Evolutionary conservation across 257 asterid genomes (phyloP).

Genomic region (Solanum habrochaites): DNA sequence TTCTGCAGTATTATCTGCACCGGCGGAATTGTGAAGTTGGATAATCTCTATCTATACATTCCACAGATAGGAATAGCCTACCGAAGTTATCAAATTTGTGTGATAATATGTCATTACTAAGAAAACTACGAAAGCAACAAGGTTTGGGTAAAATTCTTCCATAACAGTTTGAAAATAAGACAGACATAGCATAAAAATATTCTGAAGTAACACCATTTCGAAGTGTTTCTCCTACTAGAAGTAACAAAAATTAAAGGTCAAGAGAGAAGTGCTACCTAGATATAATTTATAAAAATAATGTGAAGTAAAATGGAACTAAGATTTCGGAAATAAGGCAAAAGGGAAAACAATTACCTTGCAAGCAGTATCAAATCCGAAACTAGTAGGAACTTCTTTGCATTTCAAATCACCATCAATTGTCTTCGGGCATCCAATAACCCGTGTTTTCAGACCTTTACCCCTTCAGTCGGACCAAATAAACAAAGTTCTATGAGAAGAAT

Average conservation of each 20-base stretch:
- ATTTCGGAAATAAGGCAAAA: neutral
- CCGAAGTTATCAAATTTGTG: neutral
- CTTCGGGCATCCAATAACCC: conserved; percentile 96
- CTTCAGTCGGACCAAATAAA: conserved; percentile 4
- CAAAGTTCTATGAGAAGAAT: neutral
- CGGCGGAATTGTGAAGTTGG: neutral
- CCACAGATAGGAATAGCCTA: neutral
- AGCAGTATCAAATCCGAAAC: conserved; percentile 98
- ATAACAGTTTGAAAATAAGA: neutral
- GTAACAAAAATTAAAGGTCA: neutral
- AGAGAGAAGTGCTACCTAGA: neutral
- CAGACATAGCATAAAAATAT: neutral
- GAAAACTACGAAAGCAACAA: neutral
- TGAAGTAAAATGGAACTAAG: neutral
- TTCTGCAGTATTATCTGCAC: conserved; percentile 89
- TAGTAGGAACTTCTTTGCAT: conserved; percentile 85
- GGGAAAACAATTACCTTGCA: conserved; percentile 67
- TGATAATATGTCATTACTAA: neutral
- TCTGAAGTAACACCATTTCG: neutral
- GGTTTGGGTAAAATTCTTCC: neutral
- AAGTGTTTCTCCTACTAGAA: neutral
- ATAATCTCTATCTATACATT: neutral
- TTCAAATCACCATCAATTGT: conserved; percentile 98
- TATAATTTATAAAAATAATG: neutral
- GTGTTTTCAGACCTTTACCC: conserved; percentile 74